phyloP scores from a whole-genome alignment of 352 stramenopile species.

The Globisporangium barbulae region DNA sequence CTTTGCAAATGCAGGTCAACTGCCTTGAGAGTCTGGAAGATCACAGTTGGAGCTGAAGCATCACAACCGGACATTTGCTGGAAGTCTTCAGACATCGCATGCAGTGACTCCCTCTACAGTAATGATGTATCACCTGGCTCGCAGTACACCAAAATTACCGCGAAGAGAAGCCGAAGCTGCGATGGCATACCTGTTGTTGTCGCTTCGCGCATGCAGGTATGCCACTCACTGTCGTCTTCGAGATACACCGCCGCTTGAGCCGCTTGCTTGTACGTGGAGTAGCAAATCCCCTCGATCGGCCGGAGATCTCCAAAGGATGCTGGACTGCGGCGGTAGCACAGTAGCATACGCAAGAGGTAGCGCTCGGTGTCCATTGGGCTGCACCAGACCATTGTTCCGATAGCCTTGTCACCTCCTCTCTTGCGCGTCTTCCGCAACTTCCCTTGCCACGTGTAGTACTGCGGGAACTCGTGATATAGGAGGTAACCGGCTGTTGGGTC shows the following conservation, averaged over 20 bases:
- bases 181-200: not conserved
- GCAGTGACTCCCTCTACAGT: not conserved
- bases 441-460: not conserved
- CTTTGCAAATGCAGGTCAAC: not conserved
- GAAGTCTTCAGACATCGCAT: not conserved
- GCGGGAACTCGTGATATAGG: not conserved
- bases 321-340: conserved; percentile 62
- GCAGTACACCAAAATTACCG: not conserved
- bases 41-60: not conserved
- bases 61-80: not conserved
- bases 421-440: not conserved
- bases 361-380: conserved; percentile 17
- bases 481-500: not conserved
- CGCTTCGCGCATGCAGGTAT: not conserved
- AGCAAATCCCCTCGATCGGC: too few relatives aligned
- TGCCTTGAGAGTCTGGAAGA: not conserved
- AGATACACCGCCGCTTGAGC: not conserved
- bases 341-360: conserved; percentile 61
- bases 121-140: not conserved
- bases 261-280: not conserved
- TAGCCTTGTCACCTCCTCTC: not conserved
- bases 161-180: not conserved
- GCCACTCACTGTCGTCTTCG: not conserved
- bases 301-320: conserved; percentile 30
- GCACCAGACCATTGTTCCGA: not conserved